phyloP scores from a whole-genome alignment of 2,329 filamentous ascomycete species.

The Exophiala sideris region DNA sequence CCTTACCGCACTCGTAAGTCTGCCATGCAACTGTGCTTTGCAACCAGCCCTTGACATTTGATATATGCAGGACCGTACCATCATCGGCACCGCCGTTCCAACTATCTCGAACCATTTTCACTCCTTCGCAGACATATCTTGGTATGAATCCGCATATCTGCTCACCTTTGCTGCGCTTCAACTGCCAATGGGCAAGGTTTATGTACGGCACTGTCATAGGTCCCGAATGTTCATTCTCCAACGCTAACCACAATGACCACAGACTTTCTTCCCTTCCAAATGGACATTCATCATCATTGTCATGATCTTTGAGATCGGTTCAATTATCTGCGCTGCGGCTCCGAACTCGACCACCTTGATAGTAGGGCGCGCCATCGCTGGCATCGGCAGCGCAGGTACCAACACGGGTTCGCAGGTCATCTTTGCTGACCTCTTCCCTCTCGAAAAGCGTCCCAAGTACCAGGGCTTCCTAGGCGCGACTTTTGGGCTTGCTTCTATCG shows the following conservation, averaged over 20 bases:
- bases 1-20: too few relatives aligned
- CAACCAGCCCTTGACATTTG: too few relatives aligned
- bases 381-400: slow-evolving; percentile 38
- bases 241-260: too few relatives aligned
- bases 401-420: slow-evolving; percentile 37
- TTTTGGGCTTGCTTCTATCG: slow-evolving; percentile 35
- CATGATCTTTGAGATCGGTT: slow-evolving; percentile 43
- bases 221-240: too few relatives aligned
- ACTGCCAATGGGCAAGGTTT: slow-evolving; percentile 43
- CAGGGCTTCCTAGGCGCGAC: slow-evolving; percentile 25
- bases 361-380: slow-evolving; percentile 42
- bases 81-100: slow-evolving; percentile 48
- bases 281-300: slow-evolving; percentile 41
- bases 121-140: slow-evolving; percentile 46
- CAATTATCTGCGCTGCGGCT: slow-evolving; percentile 38
- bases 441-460: slow-evolving; percentile 28
- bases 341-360: slow-evolving; percentile 39
- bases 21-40: too few relatives aligned
- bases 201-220: slow-evolving; percentile 22
- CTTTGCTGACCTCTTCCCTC: slow-evolving; percentile 28
- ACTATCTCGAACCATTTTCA: slow-evolving; percentile 48
- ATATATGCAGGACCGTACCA: slow-evolving; percentile 24
- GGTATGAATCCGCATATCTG: slow-evolving; percentile 47
- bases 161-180: slow-evolving; percentile 43
- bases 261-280: slow-evolving; percentile 42